A percentile compares a stretch with the other conserved stretches of the same genome.
Evolutionary conservation across 148 eudicot genomes (phyloP).

Genomic region (Vaccinium macrocarpon): DNA sequence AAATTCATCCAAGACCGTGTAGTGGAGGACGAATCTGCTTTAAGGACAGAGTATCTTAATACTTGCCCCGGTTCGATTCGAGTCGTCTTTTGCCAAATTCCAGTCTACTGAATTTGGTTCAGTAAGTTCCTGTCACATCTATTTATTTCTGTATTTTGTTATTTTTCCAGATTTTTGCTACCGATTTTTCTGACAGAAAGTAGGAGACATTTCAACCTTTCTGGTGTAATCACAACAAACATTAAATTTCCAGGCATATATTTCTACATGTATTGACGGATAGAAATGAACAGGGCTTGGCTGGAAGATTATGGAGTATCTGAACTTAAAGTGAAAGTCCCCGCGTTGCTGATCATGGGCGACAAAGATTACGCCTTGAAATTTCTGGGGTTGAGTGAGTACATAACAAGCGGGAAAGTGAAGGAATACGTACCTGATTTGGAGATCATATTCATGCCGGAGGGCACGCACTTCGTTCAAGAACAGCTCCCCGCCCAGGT

Average conservation of each 20-base stretch:
- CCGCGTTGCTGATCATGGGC: constrained; percentile 32
- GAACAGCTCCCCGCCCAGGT: constrained; percentile 41
- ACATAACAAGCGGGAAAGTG: constrained; percentile 29
- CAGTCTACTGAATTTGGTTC: too few species aligned
- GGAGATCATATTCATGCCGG: constrained; percentile 26
- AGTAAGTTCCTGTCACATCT: too few species aligned
- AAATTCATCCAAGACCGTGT: too few species aligned
- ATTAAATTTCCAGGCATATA: background rate
- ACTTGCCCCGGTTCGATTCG: too few species aligned
- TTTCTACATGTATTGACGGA: background rate
- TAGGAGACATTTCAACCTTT: background rate
- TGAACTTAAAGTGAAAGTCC: constrained; percentile 27
- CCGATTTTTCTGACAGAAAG: too few species aligned
- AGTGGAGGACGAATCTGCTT: too few species aligned
- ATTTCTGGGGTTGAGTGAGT: constrained; percentile 31
- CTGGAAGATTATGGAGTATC: constrained; percentile 22
- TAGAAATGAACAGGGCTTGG: constrained; percentile 13
- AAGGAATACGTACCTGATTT: constrained; percentile 34
- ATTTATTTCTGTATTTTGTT: too few species aligned
- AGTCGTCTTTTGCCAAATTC: too few species aligned
- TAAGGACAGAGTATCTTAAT: too few species aligned
- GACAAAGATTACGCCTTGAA: constrained; percentile 35
- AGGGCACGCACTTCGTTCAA: constrained; percentile 42
- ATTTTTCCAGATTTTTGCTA: too few species aligned
- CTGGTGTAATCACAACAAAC: background rate